Base-by-base conservation (phyloP, 176 grass and related monocot genomes). In the Stipa capillata region DNA sequence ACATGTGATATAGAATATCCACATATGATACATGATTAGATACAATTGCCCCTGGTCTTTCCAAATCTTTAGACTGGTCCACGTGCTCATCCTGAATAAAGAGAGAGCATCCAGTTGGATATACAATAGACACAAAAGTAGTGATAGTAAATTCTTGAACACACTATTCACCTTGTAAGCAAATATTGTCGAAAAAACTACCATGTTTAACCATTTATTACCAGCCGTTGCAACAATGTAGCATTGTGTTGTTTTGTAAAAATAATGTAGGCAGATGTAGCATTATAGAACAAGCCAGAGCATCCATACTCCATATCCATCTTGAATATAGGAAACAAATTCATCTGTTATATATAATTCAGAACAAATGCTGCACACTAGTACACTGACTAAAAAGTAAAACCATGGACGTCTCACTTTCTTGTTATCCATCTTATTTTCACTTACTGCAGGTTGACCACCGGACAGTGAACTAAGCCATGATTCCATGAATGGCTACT, bases 1-100 rank as follows among this genome's bases (percentile, higher is more conserved):
- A 98, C 96, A 94, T 98, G 72, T 98, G 88, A 91, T 93, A 94
- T 50, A 98, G 96, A 93, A 98, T 98, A 88, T 98, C 96, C 39
- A 94, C 72, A 87, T 98, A 91, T 29, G 96, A 94, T 59, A 98
- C 74, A 70, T 98, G 92, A 87, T 93, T 98, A 66, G 96, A 98
- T 55, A 98, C 92, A 76, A 94, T 78, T 31, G 74, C 92, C 32
- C 96, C 96, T 28, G 90, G 85, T 57, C 86, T 93, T 79, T 61
- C 73, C 10, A 77, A 65, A 80, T 89, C 83, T 85, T 88, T 76
- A 24, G 77, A 74, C 41, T 94, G 76, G 15, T 88, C 71, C 57
- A 20, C 33, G 58, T 79, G 44, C 20, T 75, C 79, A 59, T 80
- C 85, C 87, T 93, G 74, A 82, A 65, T 20, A 57, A 72, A n/a